Evolutionary conservation across 2,329 filamentous ascomycete species (phyloP), one percentile per base, ranked within the genome.

Genomic region (Neofusicoccum umdonicola): DNA sequence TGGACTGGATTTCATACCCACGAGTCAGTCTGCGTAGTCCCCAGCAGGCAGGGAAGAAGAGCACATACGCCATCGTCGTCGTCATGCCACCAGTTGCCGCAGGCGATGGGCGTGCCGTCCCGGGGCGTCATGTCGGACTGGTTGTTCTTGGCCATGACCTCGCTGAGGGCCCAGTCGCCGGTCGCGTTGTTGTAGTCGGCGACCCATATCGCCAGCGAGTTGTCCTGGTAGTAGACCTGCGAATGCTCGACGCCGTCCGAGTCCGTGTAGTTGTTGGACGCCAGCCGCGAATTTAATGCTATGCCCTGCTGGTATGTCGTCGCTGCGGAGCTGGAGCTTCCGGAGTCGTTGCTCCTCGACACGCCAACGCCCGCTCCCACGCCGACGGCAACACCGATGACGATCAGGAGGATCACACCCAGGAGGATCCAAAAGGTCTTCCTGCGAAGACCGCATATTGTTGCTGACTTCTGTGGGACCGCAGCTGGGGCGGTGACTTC

Each of bases 401-500:
- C 11, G 1, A 63, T 22, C 11, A 35, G 13, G 4, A 63, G 9
- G 13, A 11, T 17, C 1, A 31, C 12, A 4, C 2, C 60, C 3
- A 54, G 19, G 6, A 44, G 6, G 6, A 63, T 63, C 60, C 60
- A 63, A 6, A 63, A 63, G 12, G 13, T 44, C n/a, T n/a, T 31
- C n/a, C 31, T 52, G 13, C 48, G 60, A n/a, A 63, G 7, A 27
- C 60, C 48, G 27, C 60, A 63, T 44, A 63, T 54, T 31, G 27
- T 31, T 39, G 37, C 37, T 39, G 37, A 7, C 37, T 39, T 9
- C n/a, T 17, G 19, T 12, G 22, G 5, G 11, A 12, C 42, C 3
- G 37, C 11, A 5, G 27, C 22, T 4, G 27, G 7, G 7, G 42
- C 56, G 15, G 27, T 31, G 27, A 15, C 56, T 48, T 60, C 56